Evolutionary conservation across 2,329 filamentous ascomycete species (phyloP).

Genomic region (Cytospora chrysosperma): DNA sequence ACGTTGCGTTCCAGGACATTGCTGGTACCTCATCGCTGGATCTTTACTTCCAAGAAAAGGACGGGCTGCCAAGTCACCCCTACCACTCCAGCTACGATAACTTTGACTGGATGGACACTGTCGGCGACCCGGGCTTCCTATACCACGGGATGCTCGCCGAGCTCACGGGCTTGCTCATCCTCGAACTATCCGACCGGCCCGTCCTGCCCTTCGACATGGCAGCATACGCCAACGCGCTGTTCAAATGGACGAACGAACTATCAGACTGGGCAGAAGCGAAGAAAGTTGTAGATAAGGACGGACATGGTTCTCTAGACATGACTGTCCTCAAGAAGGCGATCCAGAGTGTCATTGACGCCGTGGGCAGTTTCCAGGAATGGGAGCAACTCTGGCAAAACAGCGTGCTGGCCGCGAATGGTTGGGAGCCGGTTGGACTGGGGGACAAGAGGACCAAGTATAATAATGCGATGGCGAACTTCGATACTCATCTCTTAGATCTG

Average conservation of each 20-base stretch:
- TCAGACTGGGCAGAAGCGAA: constrained; percentile 62
- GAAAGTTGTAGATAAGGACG: constrained; percentile 44
- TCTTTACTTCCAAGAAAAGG: constrained; percentile 61
- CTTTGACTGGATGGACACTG: constrained; percentile 77
- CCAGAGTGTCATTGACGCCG: constrained; percentile 56
- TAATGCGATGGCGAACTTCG: constrained; percentile 74
- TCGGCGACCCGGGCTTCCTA: constrained; percentile 77
- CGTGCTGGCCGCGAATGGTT: constrained; percentile 69
- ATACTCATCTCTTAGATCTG: constrained; percentile 78
- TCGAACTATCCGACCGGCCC: constrained; percentile 79
- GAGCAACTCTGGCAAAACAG: constrained; percentile 73
- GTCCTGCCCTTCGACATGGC: constrained; percentile 80
- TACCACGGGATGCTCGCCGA: constrained; percentile 81
- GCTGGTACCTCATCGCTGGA: constrained; percentile 87
- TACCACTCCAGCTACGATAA: constrained; percentile 87
- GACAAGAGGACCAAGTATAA: constrained; percentile 74
- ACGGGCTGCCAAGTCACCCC: constrained; percentile 51
- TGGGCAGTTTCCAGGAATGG: constrained; percentile 70
- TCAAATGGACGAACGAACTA: constrained; percentile 65
- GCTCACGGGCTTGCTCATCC: constrained; percentile 75
- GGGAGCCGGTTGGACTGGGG: constrained; percentile 69
- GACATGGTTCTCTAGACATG: constrained; percentile 46
- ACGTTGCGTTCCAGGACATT: constrained; percentile 86
- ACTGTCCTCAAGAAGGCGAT: constrained; percentile 63
- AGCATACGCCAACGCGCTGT: constrained; percentile 67